Base-by-base conservation (phyloP, 441 rosid genomes). In the Arabidopsis lyrata region DNA sequence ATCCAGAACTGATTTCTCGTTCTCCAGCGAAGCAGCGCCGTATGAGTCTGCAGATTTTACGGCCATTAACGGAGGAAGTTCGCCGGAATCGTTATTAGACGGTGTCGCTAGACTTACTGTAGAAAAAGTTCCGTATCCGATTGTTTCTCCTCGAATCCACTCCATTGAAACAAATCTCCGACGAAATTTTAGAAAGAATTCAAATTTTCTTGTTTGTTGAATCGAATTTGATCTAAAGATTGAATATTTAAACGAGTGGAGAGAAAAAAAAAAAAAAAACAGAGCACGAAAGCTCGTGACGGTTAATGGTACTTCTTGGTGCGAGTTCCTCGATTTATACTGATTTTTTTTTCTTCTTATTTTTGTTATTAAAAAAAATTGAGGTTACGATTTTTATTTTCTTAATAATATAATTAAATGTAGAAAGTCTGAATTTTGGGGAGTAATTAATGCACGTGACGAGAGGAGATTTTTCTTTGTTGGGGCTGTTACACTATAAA, bases 91-190 rank as follows among this genome's bases (percentile, higher is more conserved):
- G 16, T 22, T 7, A 6, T 70, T 75, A 34, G 42, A 61, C 16
- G 83, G 70, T 5, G 66, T 45, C 1, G 92, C 97, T 24, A 89
- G 73, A 79, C 77, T 78, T 7, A 87, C 87, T 2, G 86, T 81
- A 3, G 92, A 87, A 54, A 88, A 88, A 42, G 90, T 80, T 10
- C 97, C 99, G 63, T 56, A 68, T n/a, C 99, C 99, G 31, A 94
- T 83, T 14, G 81, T 76, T 6, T 83, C 88, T 18, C 95, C 97
- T 38, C 99, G 85, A 73, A 89, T 75, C 97, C 97, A 94, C 74
- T 92, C 95, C 97, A 93, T 93, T 42, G 65, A 66, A 66, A 12
- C 55, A 8, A 68, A 53, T 12, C 32, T 20, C 49, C 16, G 31
- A 60, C 2, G 11, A 10, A 8, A 61, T 38, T 66, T 60, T 22